Evolutionary conservation across 176 grass and related monocot species (phyloP).

Genomic region (Rhynchospora breviuscula): DNA sequence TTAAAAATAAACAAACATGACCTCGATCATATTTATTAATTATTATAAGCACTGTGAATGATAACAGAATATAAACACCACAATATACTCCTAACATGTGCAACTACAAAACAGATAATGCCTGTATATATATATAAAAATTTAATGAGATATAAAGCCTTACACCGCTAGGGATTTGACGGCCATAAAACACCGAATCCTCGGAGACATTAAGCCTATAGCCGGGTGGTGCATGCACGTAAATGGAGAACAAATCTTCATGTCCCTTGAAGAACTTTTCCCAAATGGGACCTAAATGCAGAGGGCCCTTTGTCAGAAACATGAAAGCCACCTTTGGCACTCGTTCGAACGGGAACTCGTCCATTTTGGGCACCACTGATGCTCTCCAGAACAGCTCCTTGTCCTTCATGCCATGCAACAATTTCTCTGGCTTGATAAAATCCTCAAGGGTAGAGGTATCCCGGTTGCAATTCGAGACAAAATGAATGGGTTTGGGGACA

Average conservation of each 20-base stretch:
- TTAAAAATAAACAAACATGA: not conserved
- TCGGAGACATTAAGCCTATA: conserved; percentile 42
- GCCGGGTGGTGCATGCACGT: conserved; percentile 62
- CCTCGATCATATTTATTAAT: not conserved
- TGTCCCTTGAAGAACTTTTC: conserved; percentile 82
- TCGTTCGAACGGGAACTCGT: conserved; percentile 49
- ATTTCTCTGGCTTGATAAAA: conserved; percentile 53
- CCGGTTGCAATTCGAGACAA: conserved; percentile 17
- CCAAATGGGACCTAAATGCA: conserved; percentile 69
- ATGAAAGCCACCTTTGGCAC: conserved; percentile 81
- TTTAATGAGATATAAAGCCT: conserved; percentile 18
- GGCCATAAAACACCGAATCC: conserved; percentile 57
- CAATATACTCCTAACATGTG: too few relatives aligned
- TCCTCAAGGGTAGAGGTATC: conserved; percentile 25
- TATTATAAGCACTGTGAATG: not conserved
- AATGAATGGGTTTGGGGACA: conserved; percentile 24
- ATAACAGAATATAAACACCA: not conserved
- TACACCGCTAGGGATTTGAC: conserved; percentile 86
- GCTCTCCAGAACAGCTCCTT: conserved; percentile 79
- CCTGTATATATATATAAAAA: not conserved
- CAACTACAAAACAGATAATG: not conserved
- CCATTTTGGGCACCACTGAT: conserved; percentile 49
- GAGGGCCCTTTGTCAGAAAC: conserved; percentile 60
- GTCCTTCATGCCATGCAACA: conserved; percentile 83
- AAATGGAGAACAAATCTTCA: conserved; percentile 53